Base-by-base conservation (phyloP, 2,329 filamentous ascomycete genomes). In the Colletotrichum sp. region DNA sequence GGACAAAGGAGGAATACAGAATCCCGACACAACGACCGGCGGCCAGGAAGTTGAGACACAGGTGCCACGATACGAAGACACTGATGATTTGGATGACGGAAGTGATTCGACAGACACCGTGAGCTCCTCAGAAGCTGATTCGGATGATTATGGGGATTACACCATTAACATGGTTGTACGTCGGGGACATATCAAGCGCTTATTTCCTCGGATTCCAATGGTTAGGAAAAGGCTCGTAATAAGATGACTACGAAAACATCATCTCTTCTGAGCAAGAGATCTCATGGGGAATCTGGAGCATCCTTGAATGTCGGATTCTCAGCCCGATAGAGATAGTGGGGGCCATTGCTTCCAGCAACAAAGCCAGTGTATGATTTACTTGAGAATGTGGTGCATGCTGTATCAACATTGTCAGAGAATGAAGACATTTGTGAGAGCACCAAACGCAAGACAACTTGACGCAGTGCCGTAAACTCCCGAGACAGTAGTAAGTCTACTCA, bases 1-100 rank as follows among this genome's bases (percentile, higher is more conserved):
- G 18, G 39, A 1, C 5, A 44, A 2, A 9, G 16, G 3, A 12
- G 39, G 1, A 36, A 0, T 8, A 1, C 34, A 2, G 1, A 36
- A 18, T 18, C 1, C 16, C 4, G 36, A 9, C 15, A 39, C 8
- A 39, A 18, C 16, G 16, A 18, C 16, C 16, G 5, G 36, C 16
- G 16, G 36, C 8, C 36, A 6, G 1, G 16, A 39, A 18, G 8
- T 18, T 2, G 36, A 39, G 16, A 2, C 1, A 18, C 1, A 39
- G 36, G 5, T 5, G 8, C 16, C 36, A 18, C 16, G 6, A n/a
- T 6, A n/a, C 18, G 18, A 44, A 44, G 9, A 44, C 5, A n/a
- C 5, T n/a, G 39, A 44, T n/a, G 5, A 12, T 12, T 44, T n/a
- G 39, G 18, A 44, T n/a, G 39, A 6, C 39, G 5, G 39, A 44